Conservation (phyloP, 1,284 basidiomycete genomes). For the Apiotrichum gamsii region DNA sequence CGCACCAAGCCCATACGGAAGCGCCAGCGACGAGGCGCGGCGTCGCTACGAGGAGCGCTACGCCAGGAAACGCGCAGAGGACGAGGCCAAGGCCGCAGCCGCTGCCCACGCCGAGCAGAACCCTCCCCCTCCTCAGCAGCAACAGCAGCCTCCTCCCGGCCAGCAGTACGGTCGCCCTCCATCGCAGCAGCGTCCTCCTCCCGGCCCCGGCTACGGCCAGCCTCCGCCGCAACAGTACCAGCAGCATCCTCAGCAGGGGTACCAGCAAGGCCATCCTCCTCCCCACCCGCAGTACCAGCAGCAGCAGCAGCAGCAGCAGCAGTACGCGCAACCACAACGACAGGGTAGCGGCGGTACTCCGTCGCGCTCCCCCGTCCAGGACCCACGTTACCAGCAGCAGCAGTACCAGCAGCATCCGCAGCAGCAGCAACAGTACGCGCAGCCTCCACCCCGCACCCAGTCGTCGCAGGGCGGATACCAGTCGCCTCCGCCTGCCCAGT, state of each 20-base stretch:
- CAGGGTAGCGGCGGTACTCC: background rate
- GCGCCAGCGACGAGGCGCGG: constrained; percentile 39
- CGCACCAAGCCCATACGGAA: constrained; percentile 36
- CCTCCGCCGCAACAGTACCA: constrained; percentile 10
- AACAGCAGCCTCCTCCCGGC: constrained; percentile 8
- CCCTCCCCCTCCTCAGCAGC: constrained; percentile 8
- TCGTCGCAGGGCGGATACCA: constrained; percentile 14
- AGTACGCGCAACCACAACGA: background rate
- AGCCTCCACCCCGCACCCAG: constrained; percentile 4
- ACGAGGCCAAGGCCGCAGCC: constrained; percentile 22
- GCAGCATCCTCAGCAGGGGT: constrained; percentile 8
- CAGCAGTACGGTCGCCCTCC: no score
- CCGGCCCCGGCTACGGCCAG: constrained; percentile 4
- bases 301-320: constrained; percentile 14
- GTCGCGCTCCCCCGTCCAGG: no score
- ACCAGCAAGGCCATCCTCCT: constrained; percentile 9
- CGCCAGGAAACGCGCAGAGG: constrained; percentile 36
- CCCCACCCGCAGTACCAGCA: background rate
- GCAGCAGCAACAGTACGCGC: background rate
- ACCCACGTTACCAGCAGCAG: no score
- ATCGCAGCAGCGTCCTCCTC: constrained; percentile 1
- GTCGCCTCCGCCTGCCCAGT: constrained; percentile 11
- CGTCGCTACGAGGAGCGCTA: constrained; percentile 45
- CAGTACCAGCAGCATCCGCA: background rate
- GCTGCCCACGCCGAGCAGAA: constrained; percentile 12